phyloP scores from a whole-genome alignment of 345 rosid genomes.

The Brassica carinata region DNA sequence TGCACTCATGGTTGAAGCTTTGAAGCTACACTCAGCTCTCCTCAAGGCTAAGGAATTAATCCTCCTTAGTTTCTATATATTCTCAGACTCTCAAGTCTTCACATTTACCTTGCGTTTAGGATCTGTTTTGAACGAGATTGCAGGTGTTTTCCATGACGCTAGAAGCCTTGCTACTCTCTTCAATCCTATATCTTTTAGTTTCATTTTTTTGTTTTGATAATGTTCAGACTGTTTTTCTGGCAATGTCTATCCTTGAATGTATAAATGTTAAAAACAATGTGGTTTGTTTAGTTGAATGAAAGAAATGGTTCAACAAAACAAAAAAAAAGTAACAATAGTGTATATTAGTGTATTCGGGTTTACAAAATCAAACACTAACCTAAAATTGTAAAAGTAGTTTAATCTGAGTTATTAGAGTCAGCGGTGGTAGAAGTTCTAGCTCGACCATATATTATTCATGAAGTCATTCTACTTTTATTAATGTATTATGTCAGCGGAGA shows the following conservation, averaged over 20 bases:
- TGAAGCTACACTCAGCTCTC: background rate
- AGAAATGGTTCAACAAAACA: too few species aligned
- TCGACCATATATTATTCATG: constrained; percentile 7
- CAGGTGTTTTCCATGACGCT: background rate
- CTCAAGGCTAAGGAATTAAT: background rate
- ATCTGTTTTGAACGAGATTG: background rate
- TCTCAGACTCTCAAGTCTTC: background rate
- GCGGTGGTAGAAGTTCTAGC: background rate
- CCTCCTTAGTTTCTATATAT: background rate
- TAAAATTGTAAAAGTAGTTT: background rate
- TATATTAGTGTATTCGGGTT: background rate
- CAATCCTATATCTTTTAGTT: background rate
- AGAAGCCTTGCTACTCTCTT: background rate
- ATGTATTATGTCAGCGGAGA: background rate
- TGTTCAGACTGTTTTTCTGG: too few species aligned
- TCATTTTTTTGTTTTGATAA: too few species aligned
- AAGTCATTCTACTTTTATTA: constrained; percentile 14
- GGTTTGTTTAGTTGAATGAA: too few species aligned
- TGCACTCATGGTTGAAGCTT: too few species aligned
- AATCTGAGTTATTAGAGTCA: background rate
- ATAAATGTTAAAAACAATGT: too few species aligned
- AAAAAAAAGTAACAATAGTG: too few species aligned
- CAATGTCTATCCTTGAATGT: too few species aligned
- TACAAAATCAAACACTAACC: background rate
- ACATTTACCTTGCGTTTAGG: background rate